Evolutionary conservation across 306 rosid genomes (phyloP), one percentile per base, ranked within the genome.

Genomic region (Vicia faba): DNA sequence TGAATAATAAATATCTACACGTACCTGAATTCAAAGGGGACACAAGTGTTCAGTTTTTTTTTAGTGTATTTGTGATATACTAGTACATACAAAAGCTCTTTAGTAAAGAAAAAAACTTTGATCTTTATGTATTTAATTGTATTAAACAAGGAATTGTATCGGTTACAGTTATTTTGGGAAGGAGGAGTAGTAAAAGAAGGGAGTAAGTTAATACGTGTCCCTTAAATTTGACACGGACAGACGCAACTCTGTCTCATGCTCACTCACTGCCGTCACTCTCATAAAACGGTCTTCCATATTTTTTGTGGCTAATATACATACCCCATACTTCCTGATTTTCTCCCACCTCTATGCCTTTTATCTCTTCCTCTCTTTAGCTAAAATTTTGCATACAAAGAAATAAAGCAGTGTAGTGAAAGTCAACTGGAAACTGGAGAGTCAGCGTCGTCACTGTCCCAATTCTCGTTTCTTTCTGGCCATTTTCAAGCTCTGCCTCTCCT

Each of bases 271-370:
- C 7, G 19, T 14, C 51, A 13, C 18, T 44, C 19, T 19, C 12
- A 48, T 12, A 8, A 48, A 48, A 48, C 19, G 12, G 3, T 44
- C 18, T 44, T 44, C 1, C 2, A 2, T 31, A 31, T 44, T 29
- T 49, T 44, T 33, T 38, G 15, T 38, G 11, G 16, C 16, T 25
- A 40, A 4, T 64, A 20, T 71, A 12, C 28, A 20, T 71, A 12
- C 28, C 54, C 11, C 18, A 3, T 36, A 16, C 40, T 73, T 68
- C 41, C 33, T 61, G 20, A 39, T 28, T 61, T 68, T 57, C 64
- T 15, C 8, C 63, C 71, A 61, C 57, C 61, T 69, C 14, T 11
- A 4, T 19, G 54, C 5, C 39, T 59, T 41, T n/a, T 11, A 18
- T 44, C 15, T 40, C 8, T 8, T 6, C 2, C 36, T 5, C 36